Conservation (phyloP, 768 basidiomycete species). For the Pleurotus cornucopiae region DNA sequence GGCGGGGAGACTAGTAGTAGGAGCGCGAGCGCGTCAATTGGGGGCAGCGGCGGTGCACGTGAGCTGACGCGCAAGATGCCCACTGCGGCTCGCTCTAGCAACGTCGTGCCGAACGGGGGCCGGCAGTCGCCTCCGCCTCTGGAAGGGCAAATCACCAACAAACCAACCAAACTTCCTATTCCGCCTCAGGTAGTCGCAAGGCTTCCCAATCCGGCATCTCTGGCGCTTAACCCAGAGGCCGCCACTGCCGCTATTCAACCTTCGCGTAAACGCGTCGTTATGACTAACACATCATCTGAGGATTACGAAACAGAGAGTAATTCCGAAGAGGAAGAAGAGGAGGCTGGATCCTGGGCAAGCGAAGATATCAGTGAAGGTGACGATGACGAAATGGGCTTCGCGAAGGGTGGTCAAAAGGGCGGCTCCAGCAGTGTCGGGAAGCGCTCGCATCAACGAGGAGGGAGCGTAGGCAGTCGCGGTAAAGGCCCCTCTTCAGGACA, state of each 20-base stretch:
- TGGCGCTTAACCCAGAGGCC: slow-evolving; percentile 6
- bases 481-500: not conserved
- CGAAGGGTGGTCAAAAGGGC: slow-evolving; percentile 6
- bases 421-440: slow-evolving; percentile 7
- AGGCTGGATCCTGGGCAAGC: slow-evolving; percentile 54
- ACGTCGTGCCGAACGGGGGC: not conserved
- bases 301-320: slow-evolving; percentile 12
- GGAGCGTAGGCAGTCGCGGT: slow-evolving; percentile 4
- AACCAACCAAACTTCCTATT: not conserved
- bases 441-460: slow-evolving; percentile 11
- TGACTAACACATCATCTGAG: slow-evolving; percentile 13
- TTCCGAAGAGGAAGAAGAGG: slow-evolving; percentile 40
- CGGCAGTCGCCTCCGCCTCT: not conserved
- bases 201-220: not conserved
- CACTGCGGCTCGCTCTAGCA: not conserved
- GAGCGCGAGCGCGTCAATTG: slow-evolving; percentile 10
- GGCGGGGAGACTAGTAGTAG: slow-evolving; percentile 11
- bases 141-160: not conserved
- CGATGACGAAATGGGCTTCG: slow-evolving; percentile 24
- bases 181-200: not conserved
- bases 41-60: not conserved
- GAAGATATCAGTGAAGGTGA: slow-evolving; percentile 45
- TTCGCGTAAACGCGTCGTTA: slow-evolving; percentile 14
- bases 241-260: slow-evolving; percentile 4
- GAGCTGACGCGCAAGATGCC: not conserved